phyloP scores from a whole-genome alignment of 495 filamentous ascomycete genomes.

The Xanthoparmelia taractica region DNA sequence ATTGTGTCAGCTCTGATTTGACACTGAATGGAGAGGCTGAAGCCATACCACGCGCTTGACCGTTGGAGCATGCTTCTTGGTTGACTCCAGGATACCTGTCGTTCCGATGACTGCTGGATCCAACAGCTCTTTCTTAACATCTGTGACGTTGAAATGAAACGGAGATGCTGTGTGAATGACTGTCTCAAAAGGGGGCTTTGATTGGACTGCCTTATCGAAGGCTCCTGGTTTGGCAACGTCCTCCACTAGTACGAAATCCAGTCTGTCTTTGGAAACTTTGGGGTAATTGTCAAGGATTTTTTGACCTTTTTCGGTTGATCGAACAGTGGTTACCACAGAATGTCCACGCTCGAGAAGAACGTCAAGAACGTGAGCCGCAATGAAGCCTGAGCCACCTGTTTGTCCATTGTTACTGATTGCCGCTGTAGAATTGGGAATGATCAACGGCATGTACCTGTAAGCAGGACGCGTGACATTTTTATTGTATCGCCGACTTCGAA shows the following conservation, averaged over 20 bases:
- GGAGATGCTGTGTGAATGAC: slow-evolving; percentile 86
- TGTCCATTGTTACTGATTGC: not conserved
- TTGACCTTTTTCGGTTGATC: slow-evolving; percentile 69
- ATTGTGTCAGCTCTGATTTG: not conserved
- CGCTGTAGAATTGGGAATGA: not conserved
- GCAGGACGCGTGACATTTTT: slow-evolving; percentile 16
- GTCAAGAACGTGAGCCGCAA: slow-evolving; percentile 74
- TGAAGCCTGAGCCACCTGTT: slow-evolving; percentile 59
- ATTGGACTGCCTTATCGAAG: slow-evolving; percentile 44
- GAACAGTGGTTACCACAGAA: slow-evolving; percentile 76
- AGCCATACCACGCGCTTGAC: slow-evolving; percentile 61
- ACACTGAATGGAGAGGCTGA: not conserved
- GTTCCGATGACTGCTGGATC: slow-evolving; percentile 51
- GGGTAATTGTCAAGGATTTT: slow-evolving; percentile 64
- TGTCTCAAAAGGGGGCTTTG: slow-evolving; percentile 66
- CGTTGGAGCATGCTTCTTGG: slow-evolving; percentile 63
- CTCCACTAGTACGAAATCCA: slow-evolving; percentile 69
- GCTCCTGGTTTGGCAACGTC: slow-evolving; percentile 60
- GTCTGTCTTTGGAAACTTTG: slow-evolving; percentile 48
- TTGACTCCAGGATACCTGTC: slow-evolving; percentile 64
- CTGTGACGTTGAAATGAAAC: slow-evolving; percentile 65
- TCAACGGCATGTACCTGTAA: slow-evolving; percentile 8
- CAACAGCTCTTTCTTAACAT: slow-evolving; percentile 72
- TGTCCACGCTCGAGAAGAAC: slow-evolving; percentile 60
- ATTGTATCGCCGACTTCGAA: not conserved